These are phyloP conservation scores for Pseudonectria buxi DNA, from an alignment of 2,329 filamentous ascomycete genomes.

Conservation along the genomic window DNA sequence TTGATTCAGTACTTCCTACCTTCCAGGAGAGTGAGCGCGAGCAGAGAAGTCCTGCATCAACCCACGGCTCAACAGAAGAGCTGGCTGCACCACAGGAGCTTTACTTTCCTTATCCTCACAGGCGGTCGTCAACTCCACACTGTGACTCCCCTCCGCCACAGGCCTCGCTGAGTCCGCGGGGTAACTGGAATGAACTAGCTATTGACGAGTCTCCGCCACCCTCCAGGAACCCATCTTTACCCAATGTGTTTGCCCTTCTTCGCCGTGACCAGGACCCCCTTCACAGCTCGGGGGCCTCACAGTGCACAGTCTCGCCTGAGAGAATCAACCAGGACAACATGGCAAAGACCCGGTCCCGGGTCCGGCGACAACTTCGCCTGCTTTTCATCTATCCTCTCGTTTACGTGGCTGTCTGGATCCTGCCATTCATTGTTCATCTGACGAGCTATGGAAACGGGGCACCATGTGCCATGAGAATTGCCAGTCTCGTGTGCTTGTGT, in stretches of 20 bases:
- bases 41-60: background rate
- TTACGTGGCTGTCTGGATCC: slow-evolving; percentile 65
- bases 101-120: slow-evolving; percentile 1
- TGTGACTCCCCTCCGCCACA: background rate
- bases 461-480: slow-evolving; percentile 49
- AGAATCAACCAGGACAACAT: slow-evolving; percentile 22
- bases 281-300: slow-evolving; percentile 10
- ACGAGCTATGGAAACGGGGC: slow-evolving; percentile 32
- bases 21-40: background rate
- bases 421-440: slow-evolving; percentile 62
- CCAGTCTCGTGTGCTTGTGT: slow-evolving; percentile 52
- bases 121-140: background rate
- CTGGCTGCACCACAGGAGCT: slow-evolving; percentile 1
- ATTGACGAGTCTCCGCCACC: slow-evolving; percentile 1
- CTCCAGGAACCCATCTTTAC: slow-evolving; percentile 14
- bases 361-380: slow-evolving; percentile 61
- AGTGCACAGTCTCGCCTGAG: slow-evolving; percentile 8
- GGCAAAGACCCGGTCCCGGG: slow-evolving; percentile 42
- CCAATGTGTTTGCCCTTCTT: slow-evolving; percentile 20
- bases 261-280: slow-evolving; percentile 11
- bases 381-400: slow-evolving; percentile 71
- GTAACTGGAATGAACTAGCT: slow-evolving; percentile 6
- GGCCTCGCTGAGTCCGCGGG: background rate
- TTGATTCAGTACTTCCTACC: no score
- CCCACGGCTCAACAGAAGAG: background rate